Percentiles rank a stretch among this genome's conserved stretches.
These are phyloP conservation scores for Epithele typhae DNA, from an alignment of 768 basidiomycete genomes.

Conservation along the genomic window DNA sequence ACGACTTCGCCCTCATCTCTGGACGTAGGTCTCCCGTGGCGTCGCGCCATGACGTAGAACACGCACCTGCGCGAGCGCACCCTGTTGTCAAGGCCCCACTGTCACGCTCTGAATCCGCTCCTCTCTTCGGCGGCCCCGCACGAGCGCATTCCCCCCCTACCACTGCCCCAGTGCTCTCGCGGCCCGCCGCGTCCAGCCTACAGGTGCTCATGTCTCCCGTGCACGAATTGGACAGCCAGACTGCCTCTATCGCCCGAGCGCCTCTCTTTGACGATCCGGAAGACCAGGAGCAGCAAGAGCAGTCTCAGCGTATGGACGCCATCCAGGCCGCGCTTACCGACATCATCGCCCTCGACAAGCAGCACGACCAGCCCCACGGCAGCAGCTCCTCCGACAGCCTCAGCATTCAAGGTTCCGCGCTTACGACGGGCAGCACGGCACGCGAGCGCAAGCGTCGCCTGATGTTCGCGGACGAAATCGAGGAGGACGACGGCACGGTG, in stretches of 20 bases:
- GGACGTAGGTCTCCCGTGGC: constrained; percentile 5
- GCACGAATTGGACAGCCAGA: constrained; percentile 44
- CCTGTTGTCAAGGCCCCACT: not conserved
- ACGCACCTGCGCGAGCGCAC: not conserved
- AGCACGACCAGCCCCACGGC: constrained; percentile 26
- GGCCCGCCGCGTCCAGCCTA: constrained; percentile 50
- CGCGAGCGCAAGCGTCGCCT: constrained; percentile 9
- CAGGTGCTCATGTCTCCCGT: constrained; percentile 81
- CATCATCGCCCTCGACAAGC: constrained; percentile 85
- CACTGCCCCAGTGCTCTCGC: constrained; percentile 11
- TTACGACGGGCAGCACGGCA: not conserved
- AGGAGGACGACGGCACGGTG: constrained; percentile 38
- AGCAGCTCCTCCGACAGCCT: constrained; percentile 12
- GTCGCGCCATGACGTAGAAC: constrained; percentile 3
- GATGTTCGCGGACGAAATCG: constrained; percentile 31
- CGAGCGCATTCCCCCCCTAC: constrained; percentile 5
- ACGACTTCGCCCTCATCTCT: constrained; percentile 1
- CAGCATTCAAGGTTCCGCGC: constrained; percentile 6
- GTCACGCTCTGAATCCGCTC: constrained; percentile 19
- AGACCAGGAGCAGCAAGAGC: constrained; percentile 47
- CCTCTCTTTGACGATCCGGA: constrained; percentile 82
- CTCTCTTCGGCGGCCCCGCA: constrained; percentile 6
- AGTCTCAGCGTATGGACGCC: constrained; percentile 88
- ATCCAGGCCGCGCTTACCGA: constrained; percentile 95
- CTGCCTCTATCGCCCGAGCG: constrained; percentile 51